These are phyloP conservation scores for Wickerhamiella allomyrinae DNA, from an alignment of 805 yeast species.

Conservation along the genomic window DNA sequence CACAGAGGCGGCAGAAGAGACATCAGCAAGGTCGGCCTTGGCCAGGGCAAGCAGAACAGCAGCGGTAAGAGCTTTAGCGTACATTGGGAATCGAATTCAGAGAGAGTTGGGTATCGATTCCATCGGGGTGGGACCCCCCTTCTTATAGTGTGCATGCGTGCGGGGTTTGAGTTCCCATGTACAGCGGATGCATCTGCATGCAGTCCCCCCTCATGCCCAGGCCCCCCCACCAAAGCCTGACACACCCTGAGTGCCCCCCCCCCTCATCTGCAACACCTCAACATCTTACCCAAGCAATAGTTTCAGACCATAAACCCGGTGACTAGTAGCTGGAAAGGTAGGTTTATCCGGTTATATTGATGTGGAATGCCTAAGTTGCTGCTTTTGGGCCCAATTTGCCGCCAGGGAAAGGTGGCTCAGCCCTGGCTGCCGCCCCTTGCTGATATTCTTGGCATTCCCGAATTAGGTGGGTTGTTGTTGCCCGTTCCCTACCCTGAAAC, in stretches of 20 bases:
- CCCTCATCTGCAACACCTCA: too few relatives aligned
- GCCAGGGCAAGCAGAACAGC: constrained; percentile 12
- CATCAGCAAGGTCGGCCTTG: constrained; percentile 12
- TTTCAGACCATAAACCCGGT: too few relatives aligned
- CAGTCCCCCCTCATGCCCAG: background rate
- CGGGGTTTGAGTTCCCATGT: background rate
- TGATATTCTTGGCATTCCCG: too few relatives aligned
- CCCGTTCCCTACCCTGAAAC: background rate
- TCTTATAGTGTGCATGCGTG: background rate
- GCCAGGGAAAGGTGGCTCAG: too few relatives aligned
- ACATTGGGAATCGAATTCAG: constrained; percentile 8
- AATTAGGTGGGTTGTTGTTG: background rate
- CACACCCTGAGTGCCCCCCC: too few relatives aligned
- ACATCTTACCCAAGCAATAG: too few relatives aligned
- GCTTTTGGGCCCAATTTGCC: too few relatives aligned
- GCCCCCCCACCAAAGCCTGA: too few relatives aligned
- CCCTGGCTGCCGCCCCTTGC: too few relatives aligned
- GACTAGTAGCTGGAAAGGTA: too few relatives aligned
- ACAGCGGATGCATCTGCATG: background rate
- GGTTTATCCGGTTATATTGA: too few relatives aligned
- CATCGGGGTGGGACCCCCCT: background rate
- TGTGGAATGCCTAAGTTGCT: too few relatives aligned
- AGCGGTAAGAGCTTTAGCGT: constrained; percentile 13
- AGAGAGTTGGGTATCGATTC: background rate
- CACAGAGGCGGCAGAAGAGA: constrained; percentile 6